Evolutionary conservation across 306 rosid genomes (phyloP), one percentile per base, ranked within the genome.

Genomic region (Fagus sylvatica): DNA sequence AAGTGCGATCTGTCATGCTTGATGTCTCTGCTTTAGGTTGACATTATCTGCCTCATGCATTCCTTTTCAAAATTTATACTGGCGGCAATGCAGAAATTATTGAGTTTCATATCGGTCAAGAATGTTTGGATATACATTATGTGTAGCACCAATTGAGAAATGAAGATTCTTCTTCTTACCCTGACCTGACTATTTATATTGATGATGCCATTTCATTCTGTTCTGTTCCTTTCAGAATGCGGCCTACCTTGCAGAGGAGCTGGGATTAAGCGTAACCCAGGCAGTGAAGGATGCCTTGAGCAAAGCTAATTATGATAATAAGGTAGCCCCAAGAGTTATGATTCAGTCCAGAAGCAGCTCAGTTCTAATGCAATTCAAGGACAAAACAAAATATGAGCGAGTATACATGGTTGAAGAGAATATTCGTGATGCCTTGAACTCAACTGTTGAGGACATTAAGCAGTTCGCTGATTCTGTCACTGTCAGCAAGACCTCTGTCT

Each of bases 271-370:
- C 82, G 89, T 96, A 78, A 80, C 76, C 8, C 86, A 90, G 84
- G 82, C 79, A 48, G 94, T 93, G 77, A 71, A 81, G 7, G 48
- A 30, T n/a, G 83, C 89, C 59, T 84, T 96, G 82, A 84, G 81
- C 48, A 85, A 85, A 81, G 88, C 98, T 81, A 91, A 96, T 72
- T 89, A 90, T 76, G 86, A 83, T 81, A 87, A 86, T 69, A 86
- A 75, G 67, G 84, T 83, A 71, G 0, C 83, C 74, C 88, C 40
- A 43, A 79, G 78, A 80, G 96, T 96, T 74, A 78, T 87, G 85
- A 91, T 96, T 84, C 97, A 89, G 81, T 96, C 99, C 76, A 64
- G 86, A 3, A 74, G 85, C 79, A 96, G 98, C 61, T 76, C 98
- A 83, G 98, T 91, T 69, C 82, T 96, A 7, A 76, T 0, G 74